Percentiles rank a stretch among this genome's conserved stretches.
phyloP scores from a whole-genome alignment of 331 rosid genomes.

The Telfairia occidentalis region DNA sequence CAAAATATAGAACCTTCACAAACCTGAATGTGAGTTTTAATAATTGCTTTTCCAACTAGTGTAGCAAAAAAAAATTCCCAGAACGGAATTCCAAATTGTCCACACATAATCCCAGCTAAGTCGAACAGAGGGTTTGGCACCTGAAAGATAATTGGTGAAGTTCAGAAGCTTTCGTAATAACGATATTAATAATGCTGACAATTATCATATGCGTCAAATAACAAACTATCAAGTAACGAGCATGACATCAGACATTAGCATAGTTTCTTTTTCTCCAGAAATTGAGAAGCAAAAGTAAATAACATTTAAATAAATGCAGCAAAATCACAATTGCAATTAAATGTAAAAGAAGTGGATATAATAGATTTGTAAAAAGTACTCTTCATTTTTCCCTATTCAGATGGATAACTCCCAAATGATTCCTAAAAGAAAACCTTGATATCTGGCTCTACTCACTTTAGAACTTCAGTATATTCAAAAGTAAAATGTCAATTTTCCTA shows the following conservation, averaged over 20 bases:
- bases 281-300: neutral
- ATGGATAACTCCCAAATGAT: neutral
- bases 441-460: neutral
- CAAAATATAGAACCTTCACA: slow-evolving; percentile 14
- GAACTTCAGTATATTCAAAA: neutral
- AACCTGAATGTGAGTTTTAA: slow-evolving; percentile 97
- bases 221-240: neutral
- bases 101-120: slow-evolving; percentile 99
- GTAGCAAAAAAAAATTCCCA: slow-evolving; percentile 86
- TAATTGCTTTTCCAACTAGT: slow-evolving; percentile 80
- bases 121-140: slow-evolving; percentile 97
- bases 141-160: slow-evolving; percentile 30
- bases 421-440: neutral
- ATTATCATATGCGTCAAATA: neutral
- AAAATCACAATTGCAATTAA: neutral
- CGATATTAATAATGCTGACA: neutral
- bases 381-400: neutral
- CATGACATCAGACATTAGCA: neutral
- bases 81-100: slow-evolving; percentile 88
- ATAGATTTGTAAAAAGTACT: neutral
- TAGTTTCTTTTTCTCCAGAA: neutral
- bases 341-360: neutral
- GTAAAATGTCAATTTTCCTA: neutral
- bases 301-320: neutral
- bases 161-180: neutral